Evolutionary conservation across 352 stramenopile genomes (phyloP), one percentile per base, ranked within the genome.

Genomic region (Pythium rishiriense): DNA sequence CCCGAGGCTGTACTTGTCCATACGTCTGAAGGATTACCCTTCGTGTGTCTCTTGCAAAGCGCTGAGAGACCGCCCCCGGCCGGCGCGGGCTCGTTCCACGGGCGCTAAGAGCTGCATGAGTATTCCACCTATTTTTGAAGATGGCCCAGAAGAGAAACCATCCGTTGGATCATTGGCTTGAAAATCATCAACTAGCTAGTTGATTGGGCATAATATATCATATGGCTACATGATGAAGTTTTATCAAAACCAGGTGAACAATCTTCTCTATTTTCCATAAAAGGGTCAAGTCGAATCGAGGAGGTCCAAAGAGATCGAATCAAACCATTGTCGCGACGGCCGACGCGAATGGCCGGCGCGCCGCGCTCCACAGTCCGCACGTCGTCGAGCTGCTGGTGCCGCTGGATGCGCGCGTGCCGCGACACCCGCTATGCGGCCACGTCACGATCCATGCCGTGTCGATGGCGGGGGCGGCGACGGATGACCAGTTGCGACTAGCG

Each of bases 91-190:
- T 6, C 37, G 37, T 4, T 12, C 6, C 4, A 17, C 11, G n/a
- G 31, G 55, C 54, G 43, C 25, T 55, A 29, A 35, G 12, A 39
- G 25, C 24, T n/a, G 24, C 54, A 47, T n/a, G n/a, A n/a, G n/a
- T 37, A 29, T 49, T 41, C 31, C 24, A 39, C 33, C 60, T 67
- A 67, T 67, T 67, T 61, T 62, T 54, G 59, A 48, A 48, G 25
- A 35, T n/a, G n/a, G 53, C 26, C 51, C 39, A 31, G n/a, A 21
- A 28, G 9, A n/a, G 24, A 29, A 58, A 47, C 46, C 33, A 26
- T 54, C 17, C 26, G 19, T 3, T 26, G 52, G 51, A 24, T 4
- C 7, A 62, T 62, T 62, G 55, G 55, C 22, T 62, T 11, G 46
- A 54, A 54, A 22, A 26, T n/a, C n/a, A 17, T 21, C 37, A 43